phyloP scores from a whole-genome alignment of 345 rosid species.

The Salix purpurea region DNA sequence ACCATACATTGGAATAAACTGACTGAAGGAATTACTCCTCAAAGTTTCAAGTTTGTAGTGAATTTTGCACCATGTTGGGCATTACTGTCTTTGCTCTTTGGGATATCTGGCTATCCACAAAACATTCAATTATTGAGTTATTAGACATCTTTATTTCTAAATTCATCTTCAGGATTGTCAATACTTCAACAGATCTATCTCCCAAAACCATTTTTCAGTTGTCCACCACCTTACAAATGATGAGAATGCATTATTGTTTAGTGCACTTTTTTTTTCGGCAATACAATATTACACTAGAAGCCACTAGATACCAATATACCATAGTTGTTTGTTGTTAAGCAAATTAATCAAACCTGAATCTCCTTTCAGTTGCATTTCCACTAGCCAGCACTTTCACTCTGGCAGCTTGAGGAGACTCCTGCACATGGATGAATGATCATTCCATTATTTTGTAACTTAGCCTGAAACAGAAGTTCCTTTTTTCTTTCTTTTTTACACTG shows the following conservation, averaged over 20 bases:
- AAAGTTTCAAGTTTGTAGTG: neutral
- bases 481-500: neutral
- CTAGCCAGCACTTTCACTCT: slow-evolving; percentile 94
- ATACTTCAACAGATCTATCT: neutral
- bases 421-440: slow-evolving; percentile 21
- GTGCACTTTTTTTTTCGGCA: neutral
- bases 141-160: neutral
- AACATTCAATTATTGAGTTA: neutral
- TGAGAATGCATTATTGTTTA: neutral
- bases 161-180: neutral
- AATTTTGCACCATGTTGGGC: neutral
- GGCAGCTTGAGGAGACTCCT: slow-evolving; percentile 99
- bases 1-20: neutral
- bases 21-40: neutral
- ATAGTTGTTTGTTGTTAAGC: neutral
- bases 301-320: neutral
- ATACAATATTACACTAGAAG: neutral
- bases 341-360: slow-evolving; percentile 64
- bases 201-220: neutral
- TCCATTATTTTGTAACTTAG: slow-evolving; percentile 7
- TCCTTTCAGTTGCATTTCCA: slow-evolving; percentile 90
- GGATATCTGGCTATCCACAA: neutral
- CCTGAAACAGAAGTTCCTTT: neutral
- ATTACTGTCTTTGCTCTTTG: neutral
- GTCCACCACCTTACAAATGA: neutral